phyloP scores from a whole-genome alignment of 768 basidiomycete species.

The Phanerochaete carnosa region DNA sequence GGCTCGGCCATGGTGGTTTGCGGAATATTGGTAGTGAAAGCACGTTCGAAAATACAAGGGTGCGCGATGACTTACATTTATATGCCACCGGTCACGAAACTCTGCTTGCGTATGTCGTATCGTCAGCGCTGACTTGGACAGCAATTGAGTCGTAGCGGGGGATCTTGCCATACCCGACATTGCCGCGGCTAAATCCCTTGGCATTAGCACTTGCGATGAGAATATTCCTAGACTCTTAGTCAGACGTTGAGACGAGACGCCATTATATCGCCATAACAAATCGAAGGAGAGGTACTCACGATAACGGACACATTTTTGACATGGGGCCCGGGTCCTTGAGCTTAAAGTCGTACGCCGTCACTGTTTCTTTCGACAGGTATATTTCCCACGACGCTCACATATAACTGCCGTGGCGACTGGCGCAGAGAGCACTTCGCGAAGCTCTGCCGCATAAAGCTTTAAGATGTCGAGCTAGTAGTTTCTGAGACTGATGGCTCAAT shows the following conservation, averaged over 20 bases:
- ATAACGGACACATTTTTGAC: background rate
- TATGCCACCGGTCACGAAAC: background rate
- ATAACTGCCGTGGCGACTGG: conserved; percentile 30
- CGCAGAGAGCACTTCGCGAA: conserved; percentile 62
- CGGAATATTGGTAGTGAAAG: background rate
- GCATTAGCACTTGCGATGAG: too few species aligned
- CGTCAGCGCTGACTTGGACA: background rate
- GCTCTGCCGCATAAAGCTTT: conserved; percentile 69
- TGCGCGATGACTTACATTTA: background rate
- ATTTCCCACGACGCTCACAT: conserved; percentile 35
- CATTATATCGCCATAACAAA: background rate
- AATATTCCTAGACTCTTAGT: too few species aligned
- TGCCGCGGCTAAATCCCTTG: too few species aligned
- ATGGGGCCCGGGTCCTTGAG: background rate
- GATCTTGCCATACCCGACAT: too few species aligned
- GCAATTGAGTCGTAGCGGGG: too few species aligned
- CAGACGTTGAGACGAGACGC: too few species aligned
- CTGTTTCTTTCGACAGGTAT: conserved; percentile 56
- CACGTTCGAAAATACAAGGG: background rate
- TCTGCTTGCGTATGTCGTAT: background rate
- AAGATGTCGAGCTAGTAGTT: conserved; percentile 17
- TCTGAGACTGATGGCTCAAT: conserved; percentile 8
- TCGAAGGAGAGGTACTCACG: background rate
- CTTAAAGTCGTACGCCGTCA: conserved; percentile 38
- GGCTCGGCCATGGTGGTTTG: background rate